Evolutionary conservation across 768 basidiomycete genomes (phyloP), one percentile per base, ranked within the genome.

Genomic region (Leccinum longicurvipes): DNA sequence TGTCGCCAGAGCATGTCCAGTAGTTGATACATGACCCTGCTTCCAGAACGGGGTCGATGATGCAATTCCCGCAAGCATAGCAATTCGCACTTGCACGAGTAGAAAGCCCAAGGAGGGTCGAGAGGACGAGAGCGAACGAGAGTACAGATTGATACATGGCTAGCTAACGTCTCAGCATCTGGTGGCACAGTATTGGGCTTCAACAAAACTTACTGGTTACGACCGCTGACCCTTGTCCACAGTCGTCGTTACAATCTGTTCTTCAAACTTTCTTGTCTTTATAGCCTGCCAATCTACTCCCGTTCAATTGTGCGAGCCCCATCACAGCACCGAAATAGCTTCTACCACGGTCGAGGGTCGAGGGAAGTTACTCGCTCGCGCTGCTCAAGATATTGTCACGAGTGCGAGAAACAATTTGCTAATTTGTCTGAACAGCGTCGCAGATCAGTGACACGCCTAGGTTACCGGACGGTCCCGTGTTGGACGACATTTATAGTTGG

Each of bases 21-120:
- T 24, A 55, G 49, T 57, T 19, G n/a, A 57, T 54, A 41, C 53
- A 55, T 23, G 31, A 54, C 23, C n/a, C n/a, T n/a, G 34, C 12
- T 34, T 17, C 34, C 34, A 34, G 15, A 34, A 34, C 34, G 34
- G 34, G 34, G 5, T 28, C 45, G 15, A 36, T 2, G 45, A 19
- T 27, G 39, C 56, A 55, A 29, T 55, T 48, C 14, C 36, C 28
- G 36, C 56, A 57, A 21, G 56, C 51, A 10, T 47, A 34, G 21
- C 56, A 57, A 2, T 7, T 25, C 7, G 56, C 46, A n/a, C 15
- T 17, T 7, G 34, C 45, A 28, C 28, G 47, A n/a, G 47, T 29
- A 23, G 47, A 53, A 48, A 53, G n/a, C 14, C 29, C 54, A 24
- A 48, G 54, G 21, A 57, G 45, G 29, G n/a, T 32, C 23, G 41